A percentile compares a stretch with the other conserved stretches of the same genome.
These are phyloP conservation scores for Harringtonia aguacate DNA, from an alignment of 2,329 filamentous ascomycete genomes.

Conservation along the genomic window DNA sequence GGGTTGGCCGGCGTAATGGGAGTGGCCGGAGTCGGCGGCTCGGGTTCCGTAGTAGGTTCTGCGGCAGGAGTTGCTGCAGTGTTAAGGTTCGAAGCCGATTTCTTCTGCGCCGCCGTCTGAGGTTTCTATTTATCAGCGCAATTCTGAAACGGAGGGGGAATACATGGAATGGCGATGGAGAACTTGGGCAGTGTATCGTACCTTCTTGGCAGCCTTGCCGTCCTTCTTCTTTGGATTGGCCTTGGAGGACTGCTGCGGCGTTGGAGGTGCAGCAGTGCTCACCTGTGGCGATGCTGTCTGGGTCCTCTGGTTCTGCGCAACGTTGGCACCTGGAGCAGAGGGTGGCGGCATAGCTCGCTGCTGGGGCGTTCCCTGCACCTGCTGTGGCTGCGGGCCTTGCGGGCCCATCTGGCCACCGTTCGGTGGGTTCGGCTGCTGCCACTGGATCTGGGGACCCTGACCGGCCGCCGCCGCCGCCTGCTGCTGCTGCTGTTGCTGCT, in stretches of 20 bases:
- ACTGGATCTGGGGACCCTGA: conserved; percentile 32
- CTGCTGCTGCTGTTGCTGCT: conserved; percentile 6
- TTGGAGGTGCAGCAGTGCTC: conserved; percentile 59
- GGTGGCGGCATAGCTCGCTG: conserved; percentile 61
- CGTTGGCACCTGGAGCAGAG: conserved; percentile 37
- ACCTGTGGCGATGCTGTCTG: conserved; percentile 52
- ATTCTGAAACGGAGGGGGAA: too few relatives aligned
- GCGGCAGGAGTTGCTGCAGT: conserved; percentile 44
- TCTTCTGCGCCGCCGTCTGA: conserved; percentile 51
- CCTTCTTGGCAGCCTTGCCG: conserved; percentile 55
- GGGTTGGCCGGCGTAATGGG: conserved; percentile 51
- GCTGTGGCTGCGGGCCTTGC: conserved; percentile 25
- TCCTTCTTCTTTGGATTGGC: conserved; percentile 70
- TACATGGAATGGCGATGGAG: not conserved
- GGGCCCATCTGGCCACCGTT: conserved; percentile 30
- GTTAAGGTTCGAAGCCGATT: conserved; percentile 44
- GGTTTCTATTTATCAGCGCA: conserved; percentile 9
- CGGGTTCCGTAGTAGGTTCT: conserved; percentile 43
- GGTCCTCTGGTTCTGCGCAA: conserved; percentile 38
- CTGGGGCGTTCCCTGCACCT: conserved; percentile 59
- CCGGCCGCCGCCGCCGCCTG: conserved; percentile 6
- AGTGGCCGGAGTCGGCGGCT: conserved; percentile 50
- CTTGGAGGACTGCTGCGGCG: conserved; percentile 64
- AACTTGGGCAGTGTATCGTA: conserved; percentile 33
- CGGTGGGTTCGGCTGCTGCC: conserved; percentile 30